Conservation (phyloP, 768 basidiomycete genomes). For the Rhizopogon vesiculosus region DNA sequence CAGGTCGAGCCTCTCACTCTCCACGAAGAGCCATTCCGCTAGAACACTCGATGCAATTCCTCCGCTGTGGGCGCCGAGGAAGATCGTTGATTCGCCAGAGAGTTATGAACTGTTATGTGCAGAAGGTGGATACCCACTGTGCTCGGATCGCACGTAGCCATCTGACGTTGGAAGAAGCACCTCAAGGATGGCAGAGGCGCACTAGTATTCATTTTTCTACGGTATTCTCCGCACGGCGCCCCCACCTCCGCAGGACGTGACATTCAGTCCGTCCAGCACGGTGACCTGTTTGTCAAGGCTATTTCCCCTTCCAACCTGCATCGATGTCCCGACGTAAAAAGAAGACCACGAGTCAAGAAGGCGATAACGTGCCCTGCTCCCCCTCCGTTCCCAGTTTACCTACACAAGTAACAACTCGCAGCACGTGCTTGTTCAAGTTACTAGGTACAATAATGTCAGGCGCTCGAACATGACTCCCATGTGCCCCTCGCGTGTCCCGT, state of each 20-base stretch:
- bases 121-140: conserved; percentile 10
- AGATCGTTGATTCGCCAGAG: conserved; percentile 38
- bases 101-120: conserved; percentile 16
- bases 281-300: conserved; percentile 54
- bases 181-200: conserved; percentile 49
- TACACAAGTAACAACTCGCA: too few species aligned
- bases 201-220: conserved; percentile 72
- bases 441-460: too few species aligned
- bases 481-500: too few species aligned
- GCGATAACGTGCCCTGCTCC: conserved; percentile 33
- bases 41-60: conserved; percentile 64
- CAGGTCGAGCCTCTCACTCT: conserved; percentile 53
- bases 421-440: too few species aligned
- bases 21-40: conserved; percentile 58
- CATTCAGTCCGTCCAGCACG: conserved; percentile 57
- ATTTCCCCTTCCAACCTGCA: conserved; percentile 76
- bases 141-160: conserved; percentile 32
- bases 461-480: too few species aligned
- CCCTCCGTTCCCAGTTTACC: not conserved
- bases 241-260: conserved; percentile 30
- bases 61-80: conserved; percentile 44
- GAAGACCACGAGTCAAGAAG: conserved; percentile 42
- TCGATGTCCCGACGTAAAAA: conserved; percentile 68
- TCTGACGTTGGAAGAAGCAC: conserved; percentile 17
- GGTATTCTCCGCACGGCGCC: conserved; percentile 65